Evolutionary conservation across 805 yeast genomes (phyloP), one percentile per base, ranked within the genome.

Genomic region (Ogataea naganishii): DNA sequence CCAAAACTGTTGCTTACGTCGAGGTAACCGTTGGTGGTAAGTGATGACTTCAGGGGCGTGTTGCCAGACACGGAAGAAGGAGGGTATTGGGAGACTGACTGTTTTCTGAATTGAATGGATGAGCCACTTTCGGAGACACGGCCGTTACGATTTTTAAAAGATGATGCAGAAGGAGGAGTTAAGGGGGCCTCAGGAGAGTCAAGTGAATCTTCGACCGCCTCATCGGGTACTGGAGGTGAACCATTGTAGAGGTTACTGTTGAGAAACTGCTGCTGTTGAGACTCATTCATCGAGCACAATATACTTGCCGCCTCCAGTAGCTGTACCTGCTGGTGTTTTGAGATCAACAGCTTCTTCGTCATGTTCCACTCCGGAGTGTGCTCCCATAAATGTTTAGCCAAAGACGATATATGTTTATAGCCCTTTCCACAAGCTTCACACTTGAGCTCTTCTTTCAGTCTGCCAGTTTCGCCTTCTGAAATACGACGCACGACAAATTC

Each of bases 361-460:
- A 79, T 78, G 45, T 75, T 81, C 95, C 95, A 84, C 49, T 85
- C 95, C 0, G 95, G 94, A 0, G 95, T 84, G 52, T 84, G 95
- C 49, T 84, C 95, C 95, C 95, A 84, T 23, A 84, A 57, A 56
- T 83, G 94, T 53, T 83, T 83, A 3, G 94, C 92, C 36, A 83
- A 64, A n/a, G 88, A 78, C 1, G 86, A 76, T 5, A 84, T 80
- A 57, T 84, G 95, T 51, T 83, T 85, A 51, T 84, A 84, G 14
- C 92, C 94, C 53, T 84, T 84, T 3, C 95, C 95, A 46, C 95
- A 84, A 4, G 92, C 84, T 53, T 85, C 94, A 60, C 95, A 84
- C 46, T 77, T 77, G 39, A 84, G 66, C 47, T 80, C 88, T 48
- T 84, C 94, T 51, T 83, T 84, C 28, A 81, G 63, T 27, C 95